Conservation (phyloP, 495 filamentous ascomycete genomes). For the Glarea lozoyensis region DNA sequence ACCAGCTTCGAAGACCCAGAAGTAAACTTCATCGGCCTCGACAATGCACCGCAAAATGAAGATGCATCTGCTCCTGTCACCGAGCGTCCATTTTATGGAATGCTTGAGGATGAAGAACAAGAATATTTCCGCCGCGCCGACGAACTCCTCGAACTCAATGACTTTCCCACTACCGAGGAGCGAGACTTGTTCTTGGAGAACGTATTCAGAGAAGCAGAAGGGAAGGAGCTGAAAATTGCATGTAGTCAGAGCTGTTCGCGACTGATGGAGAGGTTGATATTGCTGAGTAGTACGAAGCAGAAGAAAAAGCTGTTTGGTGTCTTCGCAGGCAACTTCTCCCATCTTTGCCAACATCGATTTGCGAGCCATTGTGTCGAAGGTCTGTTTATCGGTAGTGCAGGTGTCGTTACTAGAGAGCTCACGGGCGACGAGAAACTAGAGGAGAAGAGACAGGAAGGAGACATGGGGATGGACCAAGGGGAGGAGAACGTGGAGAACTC, state of each 20-base stretch:
- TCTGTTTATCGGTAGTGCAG: conserved; percentile 74
- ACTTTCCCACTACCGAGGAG: conserved; percentile 72
- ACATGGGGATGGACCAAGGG: too few relatives aligned
- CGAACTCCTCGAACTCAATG: conserved; percentile 79
- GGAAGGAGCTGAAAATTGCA: conserved; percentile 92
- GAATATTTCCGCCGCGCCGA: conserved; percentile 89
- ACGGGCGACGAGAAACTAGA: conserved; percentile 30
- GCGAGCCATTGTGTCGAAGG: conserved; percentile 96
- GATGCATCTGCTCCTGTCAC: conserved; percentile 26
- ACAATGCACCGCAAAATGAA: conserved; percentile 17
- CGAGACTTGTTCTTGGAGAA: conserved; percentile 71
- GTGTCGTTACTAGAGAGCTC: conserved; percentile 64
- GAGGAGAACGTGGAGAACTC: conserved; percentile 31
- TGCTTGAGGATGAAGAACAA: conserved; percentile 82
- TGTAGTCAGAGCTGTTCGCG: conserved; percentile 91
- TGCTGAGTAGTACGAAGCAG: conserved; percentile 68
- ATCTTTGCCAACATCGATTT: conserved; percentile 87
- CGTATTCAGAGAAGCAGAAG: conserved; percentile 75
- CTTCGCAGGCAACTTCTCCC: conserved; percentile 81
- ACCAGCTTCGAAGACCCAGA: conserved; percentile 12
- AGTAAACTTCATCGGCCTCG: conserved; percentile 10
- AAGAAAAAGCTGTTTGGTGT: conserved; percentile 76
- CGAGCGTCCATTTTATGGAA: conserved; percentile 65
- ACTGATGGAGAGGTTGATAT: conserved; percentile 82
- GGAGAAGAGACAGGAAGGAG: conserved; percentile 19